These are phyloP conservation scores for Ophiorrhiza pumila DNA, from an alignment of 257 asterid genomes.

Conservation along the genomic window DNA sequence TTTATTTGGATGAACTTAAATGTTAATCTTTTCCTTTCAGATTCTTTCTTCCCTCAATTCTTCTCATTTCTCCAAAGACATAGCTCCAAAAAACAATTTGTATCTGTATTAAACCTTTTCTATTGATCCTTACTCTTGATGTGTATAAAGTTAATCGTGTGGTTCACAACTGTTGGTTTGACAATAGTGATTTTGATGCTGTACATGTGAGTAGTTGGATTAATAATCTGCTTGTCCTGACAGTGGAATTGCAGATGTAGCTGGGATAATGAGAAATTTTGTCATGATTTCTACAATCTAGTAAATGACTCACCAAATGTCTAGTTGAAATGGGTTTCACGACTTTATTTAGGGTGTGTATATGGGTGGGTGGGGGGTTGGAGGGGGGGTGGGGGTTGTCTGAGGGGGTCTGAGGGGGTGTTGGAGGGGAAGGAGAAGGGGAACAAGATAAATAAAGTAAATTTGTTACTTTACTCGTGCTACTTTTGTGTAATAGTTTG, in stretches of 20 bases:
- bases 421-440: neutral
- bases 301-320: neutral
- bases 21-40: constrained; percentile 12
- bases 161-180: neutral
- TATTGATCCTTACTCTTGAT: constrained; percentile 3
- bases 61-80: neutral
- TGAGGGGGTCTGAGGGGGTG: too few species aligned
- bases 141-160: neutral
- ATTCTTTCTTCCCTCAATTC: constrained; percentile 12
- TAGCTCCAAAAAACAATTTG: neutral
- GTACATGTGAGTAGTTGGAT: neutral
- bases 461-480: neutral
- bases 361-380: too few species aligned
- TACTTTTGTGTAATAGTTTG: neutral
- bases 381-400: too few species aligned
- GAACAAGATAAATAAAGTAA: neutral
- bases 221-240: neutral
- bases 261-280: neutral
- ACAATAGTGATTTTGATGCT: neutral
- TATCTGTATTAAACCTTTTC: neutral
- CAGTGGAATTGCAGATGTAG: neutral
- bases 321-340: neutral
- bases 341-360: neutral
- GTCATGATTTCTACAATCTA: neutral
- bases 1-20: constrained; percentile 18